A percentile compares a stretch with the other conserved stretches of the same genome.
phyloP scores from a whole-genome alignment of 257 asterid genomes.

The Nicotiana sylvestris region DNA sequence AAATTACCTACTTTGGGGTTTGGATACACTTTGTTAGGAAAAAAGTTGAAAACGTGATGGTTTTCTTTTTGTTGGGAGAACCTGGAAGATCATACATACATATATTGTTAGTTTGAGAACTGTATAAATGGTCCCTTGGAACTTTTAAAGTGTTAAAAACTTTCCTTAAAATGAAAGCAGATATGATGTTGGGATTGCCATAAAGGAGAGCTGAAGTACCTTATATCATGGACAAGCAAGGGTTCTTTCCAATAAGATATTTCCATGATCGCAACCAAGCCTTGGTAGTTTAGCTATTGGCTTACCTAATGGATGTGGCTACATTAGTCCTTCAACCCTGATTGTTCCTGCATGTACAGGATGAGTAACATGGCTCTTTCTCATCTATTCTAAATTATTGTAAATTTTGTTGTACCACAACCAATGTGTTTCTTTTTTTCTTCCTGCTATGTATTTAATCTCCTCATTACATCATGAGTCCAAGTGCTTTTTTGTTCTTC shows the following conservation, averaged over 20 bases:
- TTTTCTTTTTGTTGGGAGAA: neutral
- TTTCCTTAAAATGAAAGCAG: too few species aligned
- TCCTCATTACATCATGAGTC: slow-evolving; percentile 9
- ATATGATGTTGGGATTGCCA: neutral
- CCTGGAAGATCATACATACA: too few species aligned
- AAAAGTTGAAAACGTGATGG: neutral
- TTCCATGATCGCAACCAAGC: neutral
- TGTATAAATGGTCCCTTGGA: too few species aligned
- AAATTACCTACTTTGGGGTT: neutral
- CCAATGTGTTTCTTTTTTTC: slow-evolving; percentile 10
- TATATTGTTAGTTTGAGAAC: too few species aligned
- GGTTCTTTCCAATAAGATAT: neutral
- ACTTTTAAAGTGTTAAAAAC: too few species aligned
- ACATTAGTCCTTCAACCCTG: neutral
- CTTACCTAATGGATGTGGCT: slow-evolving; percentile 3
- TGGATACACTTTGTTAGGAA: neutral
- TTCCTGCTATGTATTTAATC: slow-evolving; percentile 2
- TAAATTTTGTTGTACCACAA: slow-evolving; percentile 7
- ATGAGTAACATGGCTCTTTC: neutral
- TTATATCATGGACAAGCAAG: neutral
- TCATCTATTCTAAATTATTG: neutral
- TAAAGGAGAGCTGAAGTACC: neutral
- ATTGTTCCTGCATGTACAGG: neutral
- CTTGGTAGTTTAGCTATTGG: slow-evolving; percentile 5
- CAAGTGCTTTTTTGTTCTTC: slow-evolving; percentile 14